phyloP scores from a whole-genome alignment of 148 eudicot species.

The Mesembryanthemum crystallinum region DNA sequence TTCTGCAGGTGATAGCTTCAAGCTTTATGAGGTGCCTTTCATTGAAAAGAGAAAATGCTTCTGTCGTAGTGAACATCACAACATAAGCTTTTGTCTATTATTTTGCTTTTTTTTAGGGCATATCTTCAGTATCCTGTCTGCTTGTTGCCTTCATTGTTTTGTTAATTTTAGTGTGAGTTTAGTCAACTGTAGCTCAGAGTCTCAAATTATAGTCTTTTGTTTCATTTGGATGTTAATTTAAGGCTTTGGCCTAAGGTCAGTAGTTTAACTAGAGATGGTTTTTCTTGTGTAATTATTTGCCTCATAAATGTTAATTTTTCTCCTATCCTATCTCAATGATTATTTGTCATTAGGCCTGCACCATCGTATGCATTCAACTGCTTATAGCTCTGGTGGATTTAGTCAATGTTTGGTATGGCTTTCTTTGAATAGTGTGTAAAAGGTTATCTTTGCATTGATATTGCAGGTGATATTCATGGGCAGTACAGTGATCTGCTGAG shows the following conservation, averaged over 20 bases:
- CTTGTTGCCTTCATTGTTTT: neutral
- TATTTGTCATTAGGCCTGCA: neutral
- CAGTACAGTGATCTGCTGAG: slow-evolving; percentile 69
- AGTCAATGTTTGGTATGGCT: neutral
- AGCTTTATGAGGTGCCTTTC: neutral
- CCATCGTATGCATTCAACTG: neutral
- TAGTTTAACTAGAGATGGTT: neutral
- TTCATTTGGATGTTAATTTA: neutral
- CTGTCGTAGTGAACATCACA: neutral
- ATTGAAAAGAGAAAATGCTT: neutral
- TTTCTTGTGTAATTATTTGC: neutral
- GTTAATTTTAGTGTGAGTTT: neutral
- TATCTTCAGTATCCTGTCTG: neutral
- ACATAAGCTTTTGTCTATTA: too few relatives aligned
- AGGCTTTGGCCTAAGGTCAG: neutral
- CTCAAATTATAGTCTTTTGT: neutral
- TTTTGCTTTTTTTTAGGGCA: neutral
- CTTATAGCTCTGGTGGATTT: neutral
- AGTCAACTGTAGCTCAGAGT: neutral
- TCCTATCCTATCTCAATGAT: neutral
- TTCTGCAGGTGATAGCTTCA: too few relatives aligned
- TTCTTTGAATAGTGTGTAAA: neutral
- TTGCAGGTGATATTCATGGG: slow-evolving; percentile 73
- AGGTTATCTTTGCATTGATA: neutral
- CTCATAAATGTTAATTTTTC: neutral